Percentiles rank a stretch among this genome's conserved stretches.
These are phyloP conservation scores for Cymbopogon citratus DNA, from an alignment of 176 grass and related monocot genomes.

Conservation along the genomic window DNA sequence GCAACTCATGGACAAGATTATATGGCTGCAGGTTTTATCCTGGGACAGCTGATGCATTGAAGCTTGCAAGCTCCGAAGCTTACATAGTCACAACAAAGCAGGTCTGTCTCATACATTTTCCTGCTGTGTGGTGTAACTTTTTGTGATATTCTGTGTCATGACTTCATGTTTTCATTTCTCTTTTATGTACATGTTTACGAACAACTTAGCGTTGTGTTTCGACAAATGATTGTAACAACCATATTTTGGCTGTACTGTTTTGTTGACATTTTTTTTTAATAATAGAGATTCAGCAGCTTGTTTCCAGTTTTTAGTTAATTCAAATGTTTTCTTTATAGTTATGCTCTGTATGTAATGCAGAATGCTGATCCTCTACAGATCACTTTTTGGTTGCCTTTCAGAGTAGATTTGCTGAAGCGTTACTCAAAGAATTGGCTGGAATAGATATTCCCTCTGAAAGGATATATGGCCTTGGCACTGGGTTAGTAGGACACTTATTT, in stretches of 20 bases:
- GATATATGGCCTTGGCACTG: constrained; percentile 91
- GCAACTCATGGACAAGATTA: not conserved
- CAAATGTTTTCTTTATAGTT: not conserved
- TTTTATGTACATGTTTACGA: constrained; percentile 22
- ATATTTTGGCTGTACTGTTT: not conserved
- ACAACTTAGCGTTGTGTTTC: not conserved
- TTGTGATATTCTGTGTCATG: not conserved
- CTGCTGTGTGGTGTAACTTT: not conserved
- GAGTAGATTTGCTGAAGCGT: constrained; percentile 83
- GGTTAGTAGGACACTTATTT: constrained; percentile 40
- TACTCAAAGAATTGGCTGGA: constrained; percentile 76
- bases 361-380: not conserved
- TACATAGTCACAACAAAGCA: constrained; percentile 99
- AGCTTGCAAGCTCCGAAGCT: constrained; percentile 79
- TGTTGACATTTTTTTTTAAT: not conserved
- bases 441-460: constrained; percentile 68
- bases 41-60: constrained; percentile 83
- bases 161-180: not conserved
- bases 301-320: not conserved
- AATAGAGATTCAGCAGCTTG: not conserved
- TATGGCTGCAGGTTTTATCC: constrained; percentile 76
- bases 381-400: constrained; percentile 16
- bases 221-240: not conserved
- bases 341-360: not conserved
- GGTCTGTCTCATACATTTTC: constrained; percentile 24